Percentiles rank a stretch among this genome's conserved stretches.
These are phyloP conservation scores for Nissolia schottii DNA, from an alignment of 306 rosid species.

Conservation along the genomic window DNA sequence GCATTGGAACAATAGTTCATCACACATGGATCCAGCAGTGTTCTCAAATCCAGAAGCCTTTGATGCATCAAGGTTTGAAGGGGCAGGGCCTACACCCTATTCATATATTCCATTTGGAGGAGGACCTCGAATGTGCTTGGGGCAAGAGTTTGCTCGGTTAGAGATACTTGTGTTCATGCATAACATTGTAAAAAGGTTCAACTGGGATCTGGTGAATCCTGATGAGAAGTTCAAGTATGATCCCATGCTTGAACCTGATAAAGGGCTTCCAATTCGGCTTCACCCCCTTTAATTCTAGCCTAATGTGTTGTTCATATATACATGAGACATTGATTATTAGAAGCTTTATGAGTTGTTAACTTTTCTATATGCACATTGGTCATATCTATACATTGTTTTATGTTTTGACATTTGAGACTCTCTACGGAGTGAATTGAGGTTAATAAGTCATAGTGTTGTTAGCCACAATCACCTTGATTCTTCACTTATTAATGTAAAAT, in stretches of 20 bases:
- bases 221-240: conserved; percentile 40
- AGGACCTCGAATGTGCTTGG: conserved; percentile 59
- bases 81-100: conserved; percentile 39
- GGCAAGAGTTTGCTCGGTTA: conserved; percentile 51
- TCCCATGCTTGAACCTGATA: conserved; percentile 38
- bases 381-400: no score
- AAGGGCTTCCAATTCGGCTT: conserved; percentile 43
- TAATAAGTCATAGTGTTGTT: no score
- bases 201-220: conserved; percentile 43
- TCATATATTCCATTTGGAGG: conserved; percentile 51
- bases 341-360: not conserved
- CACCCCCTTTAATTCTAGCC: conserved; percentile 26
- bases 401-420: no score
- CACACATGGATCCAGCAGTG: conserved; percentile 40
- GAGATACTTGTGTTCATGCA: conserved; percentile 48
- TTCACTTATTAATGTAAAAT: no score
- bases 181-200: conserved; percentile 39
- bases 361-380: not conserved
- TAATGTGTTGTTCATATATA: not conserved
- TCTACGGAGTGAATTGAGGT: no score
- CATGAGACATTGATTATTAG: not conserved
- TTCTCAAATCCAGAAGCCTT: conserved; percentile 40
- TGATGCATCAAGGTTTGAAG: conserved; percentile 52
- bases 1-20: conserved; percentile 36
- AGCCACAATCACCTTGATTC: no score